Conservation (phyloP, 73 alveolate species). For the Paramecium caudatum region DNA sequence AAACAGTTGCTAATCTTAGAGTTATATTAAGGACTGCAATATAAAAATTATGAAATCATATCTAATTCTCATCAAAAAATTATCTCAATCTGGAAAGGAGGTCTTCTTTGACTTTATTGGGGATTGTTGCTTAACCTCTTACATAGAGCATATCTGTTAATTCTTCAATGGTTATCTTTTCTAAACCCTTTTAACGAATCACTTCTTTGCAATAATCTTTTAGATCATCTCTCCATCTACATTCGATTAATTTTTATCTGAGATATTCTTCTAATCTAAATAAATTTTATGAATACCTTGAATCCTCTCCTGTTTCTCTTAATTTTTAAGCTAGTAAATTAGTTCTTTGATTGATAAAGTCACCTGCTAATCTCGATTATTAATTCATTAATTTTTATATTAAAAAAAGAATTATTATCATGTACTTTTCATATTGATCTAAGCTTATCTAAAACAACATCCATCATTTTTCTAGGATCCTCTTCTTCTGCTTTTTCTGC, state of each 20-base stretch:
- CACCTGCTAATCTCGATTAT: constrained; percentile 43
- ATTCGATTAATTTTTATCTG: constrained; percentile 84
- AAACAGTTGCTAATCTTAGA: background rate
- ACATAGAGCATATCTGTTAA: constrained; percentile 83
- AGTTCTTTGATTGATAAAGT: constrained; percentile 53
- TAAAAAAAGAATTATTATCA: too few species aligned
- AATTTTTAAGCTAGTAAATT: constrained; percentile 55
- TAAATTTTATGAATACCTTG: constrained; percentile 30
- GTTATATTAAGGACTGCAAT: background rate
- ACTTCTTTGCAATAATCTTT: constrained; percentile 84
- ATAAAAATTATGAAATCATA: background rate
- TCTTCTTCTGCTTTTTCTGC: constrained; percentile 65
- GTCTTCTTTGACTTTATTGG: constrained; percentile 86
- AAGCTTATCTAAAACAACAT: constrained; percentile 25
- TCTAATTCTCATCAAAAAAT: constrained; percentile 72
- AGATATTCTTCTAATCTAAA: constrained; percentile 84
- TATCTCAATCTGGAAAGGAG: constrained; percentile 82
- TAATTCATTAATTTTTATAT: constrained; percentile 1
- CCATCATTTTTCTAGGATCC: constrained; percentile 31
- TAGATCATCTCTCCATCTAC: constrained; percentile 89
- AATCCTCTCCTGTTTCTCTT: constrained; percentile 70
- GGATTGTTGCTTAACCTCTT: constrained; percentile 86
- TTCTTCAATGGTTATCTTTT: constrained; percentile 86
- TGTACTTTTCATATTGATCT: too few species aligned
- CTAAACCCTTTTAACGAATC: constrained; percentile 87